These are phyloP conservation scores for Aotearoamyces nothofagi DNA, from an alignment of 2,329 filamentous ascomycete species.

Conservation along the genomic window DNA sequence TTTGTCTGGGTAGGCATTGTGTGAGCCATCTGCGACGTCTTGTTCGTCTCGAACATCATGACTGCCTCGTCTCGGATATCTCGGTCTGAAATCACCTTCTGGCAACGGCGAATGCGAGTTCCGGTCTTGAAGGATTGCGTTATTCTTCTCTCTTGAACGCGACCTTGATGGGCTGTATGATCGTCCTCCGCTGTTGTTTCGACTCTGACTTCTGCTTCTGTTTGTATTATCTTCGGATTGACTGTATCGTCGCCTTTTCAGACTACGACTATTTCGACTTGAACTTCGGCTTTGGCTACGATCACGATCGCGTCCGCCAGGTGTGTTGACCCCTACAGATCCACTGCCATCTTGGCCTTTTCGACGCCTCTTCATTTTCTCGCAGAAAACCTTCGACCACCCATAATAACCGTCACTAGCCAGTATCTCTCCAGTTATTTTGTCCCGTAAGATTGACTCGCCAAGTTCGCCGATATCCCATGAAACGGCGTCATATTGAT, in stretches of 20 bases:
- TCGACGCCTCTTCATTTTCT: constrained; percentile 55
- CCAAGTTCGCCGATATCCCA: constrained; percentile 64
- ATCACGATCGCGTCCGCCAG: constrained; percentile 13
- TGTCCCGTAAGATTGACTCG: constrained; percentile 48
- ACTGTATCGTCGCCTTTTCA: constrained; percentile 8
- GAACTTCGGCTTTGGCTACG: constrained; percentile 8
- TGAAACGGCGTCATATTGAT: constrained; percentile 29
- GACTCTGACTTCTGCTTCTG: constrained; percentile 3
- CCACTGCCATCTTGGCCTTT: constrained; percentile 8
- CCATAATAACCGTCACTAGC: constrained; percentile 71
- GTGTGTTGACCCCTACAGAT: constrained; percentile 9
- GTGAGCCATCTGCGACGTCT: too few relatives aligned
- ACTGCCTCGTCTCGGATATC: too few relatives aligned
- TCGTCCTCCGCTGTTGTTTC: constrained; percentile 5
- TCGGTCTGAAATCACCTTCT: too few relatives aligned
- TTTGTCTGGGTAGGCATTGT: too few relatives aligned
- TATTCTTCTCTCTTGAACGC: constrained; percentile 6
- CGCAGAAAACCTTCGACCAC: constrained; percentile 69
- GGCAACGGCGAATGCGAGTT: too few relatives aligned
- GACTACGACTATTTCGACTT: constrained; percentile 7
- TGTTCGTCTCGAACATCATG: too few relatives aligned
- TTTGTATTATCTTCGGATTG: constrained; percentile 2
- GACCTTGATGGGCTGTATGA: constrained; percentile 18
- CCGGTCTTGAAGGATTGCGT: too few relatives aligned
- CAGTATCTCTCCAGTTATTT: constrained; percentile 44